Base-by-base conservation (phyloP, 805 yeast genomes). In the Saccharomycopsis lassenensis region DNA sequence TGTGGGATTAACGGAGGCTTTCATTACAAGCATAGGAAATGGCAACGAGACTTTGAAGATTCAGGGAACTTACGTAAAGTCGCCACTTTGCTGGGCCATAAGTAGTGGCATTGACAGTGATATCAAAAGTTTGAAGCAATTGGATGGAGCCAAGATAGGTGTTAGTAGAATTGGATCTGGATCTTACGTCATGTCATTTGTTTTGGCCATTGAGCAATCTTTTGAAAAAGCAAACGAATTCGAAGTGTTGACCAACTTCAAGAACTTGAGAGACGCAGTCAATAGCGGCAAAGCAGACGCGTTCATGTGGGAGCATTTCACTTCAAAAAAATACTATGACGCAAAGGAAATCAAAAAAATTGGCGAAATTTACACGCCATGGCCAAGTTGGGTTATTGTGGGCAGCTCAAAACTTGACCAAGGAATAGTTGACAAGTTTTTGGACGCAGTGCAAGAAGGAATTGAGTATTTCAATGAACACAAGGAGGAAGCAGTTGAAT, bases 301-400 rank as follows among this genome's bases (percentile, higher is more conserved):
- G 2, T 86, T 86, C 57, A 81, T 87, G 94, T 86, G 96, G 96
- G 96, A 86, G 52, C 70, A 81, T 57, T 86, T 86, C 62, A 86
- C 96, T 1, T 74, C 87, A 23, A 86, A 86, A 52, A 74, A 72
- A 53, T 86, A 82, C 60, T 84, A 81, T 55, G 95, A 83, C 50
- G 67, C 60, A 37, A 69, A 72, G 15, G 95, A 85, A 49, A 77
- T 87, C 58, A 83, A 80, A 58, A 63, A 71, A 47, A 75, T 86
- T 42, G 96, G 94, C 11, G 83, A 81, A 46, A 85, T 86, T 39
- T 82, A 80, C 58, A 86, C 96, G 1, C 96, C 96, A 14, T 86
- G 96, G 96, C 89, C 95, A 7, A 81, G 94, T 2, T 86, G 95
- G 95, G 87, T 84, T 11, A 66, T 85, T 33, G 72, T 74, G 15